Percentiles rank a stretch among this genome's conserved stretches.
Evolutionary conservation across 1,284 basidiomycete species (phyloP).

Genomic region (Hemileia vastatrix): DNA sequence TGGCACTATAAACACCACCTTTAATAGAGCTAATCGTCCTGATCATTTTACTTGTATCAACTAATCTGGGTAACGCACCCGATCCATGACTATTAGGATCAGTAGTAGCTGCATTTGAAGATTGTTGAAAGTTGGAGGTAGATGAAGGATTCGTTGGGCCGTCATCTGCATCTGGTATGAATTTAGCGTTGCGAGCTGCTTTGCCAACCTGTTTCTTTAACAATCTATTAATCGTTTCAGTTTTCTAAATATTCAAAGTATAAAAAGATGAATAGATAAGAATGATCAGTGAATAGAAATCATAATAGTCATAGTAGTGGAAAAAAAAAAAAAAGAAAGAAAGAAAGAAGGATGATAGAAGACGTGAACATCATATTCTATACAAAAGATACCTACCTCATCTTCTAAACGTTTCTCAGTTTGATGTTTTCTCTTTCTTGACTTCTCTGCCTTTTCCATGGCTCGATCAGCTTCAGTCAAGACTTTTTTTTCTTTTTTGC

Average conservation of each 20-base stretch:
- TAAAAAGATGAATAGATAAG: neutral
- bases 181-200: constrained; percentile 3
- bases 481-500: constrained; percentile 22
- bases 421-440: constrained; percentile 22
- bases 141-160: too few species aligned
- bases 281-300: neutral
- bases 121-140: neutral
- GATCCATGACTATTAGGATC: too few species aligned
- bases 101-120: neutral
- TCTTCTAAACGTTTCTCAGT: constrained; percentile 22
- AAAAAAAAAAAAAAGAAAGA: neutral
- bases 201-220: constrained; percentile 23
- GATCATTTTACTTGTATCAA: constrained; percentile 8
- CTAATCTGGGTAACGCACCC: neutral
- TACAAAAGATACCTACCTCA: constrained; percentile 4
- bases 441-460: constrained; percentile 23
- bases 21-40: constrained; percentile 12
- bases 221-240: constrained; percentile 21
- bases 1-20: constrained; percentile 11
- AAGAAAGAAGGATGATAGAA: neutral
- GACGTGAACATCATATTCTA: neutral
- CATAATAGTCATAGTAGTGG: neutral
- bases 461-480: constrained; percentile 23
- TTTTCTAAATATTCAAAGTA: constrained; percentile 10
- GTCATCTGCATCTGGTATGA: neutral